A percentile compares a stretch with the other conserved stretches of the same genome.
phyloP scores from a whole-genome alignment of 2,329 filamentous ascomycete genomes.

The Diaporthe nobilis region DNA sequence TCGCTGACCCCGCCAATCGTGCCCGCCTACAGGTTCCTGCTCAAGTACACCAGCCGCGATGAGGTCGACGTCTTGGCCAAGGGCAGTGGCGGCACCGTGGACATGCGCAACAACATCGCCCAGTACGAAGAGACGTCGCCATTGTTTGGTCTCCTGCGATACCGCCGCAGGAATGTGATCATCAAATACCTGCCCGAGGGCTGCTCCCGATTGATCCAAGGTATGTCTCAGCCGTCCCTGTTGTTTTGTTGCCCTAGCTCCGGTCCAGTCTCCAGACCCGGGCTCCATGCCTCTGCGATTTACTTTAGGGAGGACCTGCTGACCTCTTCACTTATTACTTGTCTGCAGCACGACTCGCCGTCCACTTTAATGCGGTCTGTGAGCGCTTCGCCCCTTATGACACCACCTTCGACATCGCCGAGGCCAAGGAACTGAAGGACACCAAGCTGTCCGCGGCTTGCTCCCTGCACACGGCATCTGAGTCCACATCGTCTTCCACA shows the following conservation, averaged over 20 bases:
- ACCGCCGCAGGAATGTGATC: conserved; percentile 89
- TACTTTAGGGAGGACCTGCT: conserved; percentile 46
- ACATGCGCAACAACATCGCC: conserved; percentile 84
- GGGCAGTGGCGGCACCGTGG: conserved; percentile 86
- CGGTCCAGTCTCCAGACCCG: not conserved
- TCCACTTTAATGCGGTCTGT: conserved; percentile 77
- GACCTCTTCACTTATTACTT: conserved; percentile 42
- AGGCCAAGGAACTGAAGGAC: conserved; percentile 86
- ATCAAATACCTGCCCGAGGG: conserved; percentile 94
- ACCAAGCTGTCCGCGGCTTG: conserved; percentile 89
- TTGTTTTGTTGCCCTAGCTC: conserved; percentile 31
- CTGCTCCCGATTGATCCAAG: conserved; percentile 92
- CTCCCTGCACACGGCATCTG: conserved; percentile 88
- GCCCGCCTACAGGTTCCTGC: conserved; percentile 80
- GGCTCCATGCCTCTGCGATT: not conserved
- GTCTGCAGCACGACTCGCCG: conserved; percentile 81
- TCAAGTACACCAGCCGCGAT: conserved; percentile 92
- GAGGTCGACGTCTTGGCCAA: conserved; percentile 83
- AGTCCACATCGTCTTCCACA: conserved; percentile 86
- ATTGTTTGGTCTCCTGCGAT: conserved; percentile 91
- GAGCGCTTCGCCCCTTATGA: conserved; percentile 88
- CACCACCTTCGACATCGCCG: conserved; percentile 82
- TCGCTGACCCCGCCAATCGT: conserved; percentile 31
- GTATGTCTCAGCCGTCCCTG: conserved; percentile 64
- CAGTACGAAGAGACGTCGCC: conserved; percentile 88